Conservation (phyloP, 306 rosid species). For the Spatholobus suberectus region DNA sequence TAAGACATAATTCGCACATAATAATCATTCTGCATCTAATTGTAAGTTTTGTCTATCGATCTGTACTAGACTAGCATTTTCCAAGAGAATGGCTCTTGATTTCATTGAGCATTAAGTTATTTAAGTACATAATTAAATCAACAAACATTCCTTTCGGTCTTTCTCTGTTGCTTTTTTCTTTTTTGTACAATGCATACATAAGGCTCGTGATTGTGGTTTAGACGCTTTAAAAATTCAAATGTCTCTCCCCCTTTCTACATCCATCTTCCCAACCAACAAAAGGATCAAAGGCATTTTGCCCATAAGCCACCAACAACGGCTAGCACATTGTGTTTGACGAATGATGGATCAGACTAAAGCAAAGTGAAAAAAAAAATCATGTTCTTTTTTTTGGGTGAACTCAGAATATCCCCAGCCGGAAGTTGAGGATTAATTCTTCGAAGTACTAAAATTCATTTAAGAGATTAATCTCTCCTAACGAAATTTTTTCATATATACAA, state of each 20-base stretch:
- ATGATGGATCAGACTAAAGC: background rate
- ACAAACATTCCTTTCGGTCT: background rate
- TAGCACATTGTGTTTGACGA: slow-evolving; percentile 9
- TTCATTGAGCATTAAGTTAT: background rate
- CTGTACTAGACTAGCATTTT: background rate
- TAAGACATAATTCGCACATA: background rate
- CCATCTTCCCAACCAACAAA: background rate
- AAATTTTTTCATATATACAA: no score
- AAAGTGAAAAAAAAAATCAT: background rate
- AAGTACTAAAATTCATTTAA: no score
- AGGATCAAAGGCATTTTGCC: background rate
- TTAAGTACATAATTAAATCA: background rate
- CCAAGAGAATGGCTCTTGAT: background rate
- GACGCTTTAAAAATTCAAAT: background rate
- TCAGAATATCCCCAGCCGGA: no score
- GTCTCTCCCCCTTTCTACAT: background rate
- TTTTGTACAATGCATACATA: background rate
- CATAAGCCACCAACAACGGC: slow-evolving; percentile 33
- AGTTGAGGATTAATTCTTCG: no score
- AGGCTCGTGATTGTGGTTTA: background rate
- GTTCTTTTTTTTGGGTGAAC: no score
- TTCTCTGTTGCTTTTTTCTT: background rate
- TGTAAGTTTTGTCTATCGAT: background rate
- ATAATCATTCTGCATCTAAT: background rate
- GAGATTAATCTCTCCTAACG: no score